Conservation (phyloP, 257 asterid genomes). For the Linaria vulgaris region DNA sequence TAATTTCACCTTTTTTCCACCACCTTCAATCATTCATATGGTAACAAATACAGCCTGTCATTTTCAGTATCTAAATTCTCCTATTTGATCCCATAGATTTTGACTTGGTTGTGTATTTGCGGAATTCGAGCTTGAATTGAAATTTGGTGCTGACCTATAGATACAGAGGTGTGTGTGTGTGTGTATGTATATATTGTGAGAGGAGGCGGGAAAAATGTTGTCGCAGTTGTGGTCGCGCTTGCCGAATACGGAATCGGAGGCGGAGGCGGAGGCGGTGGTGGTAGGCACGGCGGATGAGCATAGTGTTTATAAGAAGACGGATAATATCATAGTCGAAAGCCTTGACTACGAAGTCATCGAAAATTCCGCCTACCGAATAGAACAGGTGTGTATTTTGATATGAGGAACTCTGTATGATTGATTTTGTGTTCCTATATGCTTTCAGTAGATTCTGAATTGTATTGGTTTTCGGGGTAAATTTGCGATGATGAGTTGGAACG, state of each 20-base stretch:
- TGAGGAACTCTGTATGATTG: too few relatives aligned
- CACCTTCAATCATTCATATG: too few relatives aligned
- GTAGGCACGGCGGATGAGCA: slow-evolving; percentile 29
- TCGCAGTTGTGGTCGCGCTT: slow-evolving; percentile 88
- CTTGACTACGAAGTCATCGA: slow-evolving; percentile 97
- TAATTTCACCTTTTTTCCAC: too few relatives aligned
- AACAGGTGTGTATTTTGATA: slow-evolving; percentile 60
- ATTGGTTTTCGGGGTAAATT: too few relatives aligned
- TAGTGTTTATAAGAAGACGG: slow-evolving; percentile 39
- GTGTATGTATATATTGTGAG: not conserved
- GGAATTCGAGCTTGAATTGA: too few relatives aligned
- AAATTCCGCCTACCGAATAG: slow-evolving; percentile 76
- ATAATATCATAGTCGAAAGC: slow-evolving; percentile 67
- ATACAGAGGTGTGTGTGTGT: not conserved
- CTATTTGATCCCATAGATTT: too few relatives aligned
- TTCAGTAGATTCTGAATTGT: too few relatives aligned
- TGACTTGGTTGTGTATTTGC: too few relatives aligned
- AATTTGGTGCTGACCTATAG: too few relatives aligned
- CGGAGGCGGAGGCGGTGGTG: slow-evolving; percentile 53
- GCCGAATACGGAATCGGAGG: slow-evolving; percentile 71
- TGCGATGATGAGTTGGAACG: not conserved
- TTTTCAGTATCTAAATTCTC: too few relatives aligned
- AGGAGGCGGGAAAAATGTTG: slow-evolving; percentile 44
- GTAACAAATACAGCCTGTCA: too few relatives aligned
- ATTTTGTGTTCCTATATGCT: not conserved